These are phyloP conservation scores for Emmonsia crescens DNA, from an alignment of 2,329 filamentous ascomycete genomes.

Conservation along the genomic window DNA sequence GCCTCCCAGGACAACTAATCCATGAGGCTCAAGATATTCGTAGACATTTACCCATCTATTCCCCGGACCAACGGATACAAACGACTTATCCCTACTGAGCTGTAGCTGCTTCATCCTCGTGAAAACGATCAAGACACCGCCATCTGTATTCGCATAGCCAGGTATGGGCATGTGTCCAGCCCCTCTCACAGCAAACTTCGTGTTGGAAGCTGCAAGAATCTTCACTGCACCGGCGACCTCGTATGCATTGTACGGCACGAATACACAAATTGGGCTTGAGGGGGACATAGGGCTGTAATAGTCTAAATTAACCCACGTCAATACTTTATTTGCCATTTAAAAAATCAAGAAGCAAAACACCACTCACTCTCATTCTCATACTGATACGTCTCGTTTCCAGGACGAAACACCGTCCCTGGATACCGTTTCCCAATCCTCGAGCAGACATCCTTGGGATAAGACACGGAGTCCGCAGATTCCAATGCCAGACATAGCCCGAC, in stretches of 20 bases:
- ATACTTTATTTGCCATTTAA: neutral
- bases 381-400: neutral
- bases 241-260: conserved; percentile 18
- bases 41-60: conserved; percentile 27
- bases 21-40: conserved; percentile 20
- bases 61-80: conserved; percentile 23
- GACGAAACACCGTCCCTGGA: neutral
- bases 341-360: neutral
- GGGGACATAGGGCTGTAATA: neutral
- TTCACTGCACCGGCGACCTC: conserved; percentile 19
- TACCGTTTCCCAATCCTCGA: neutral
- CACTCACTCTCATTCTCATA: neutral
- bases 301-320: neutral
- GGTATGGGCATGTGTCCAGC: conserved; percentile 3
- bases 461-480: neutral
- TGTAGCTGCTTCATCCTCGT: conserved; percentile 14
- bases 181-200: conserved; percentile 17
- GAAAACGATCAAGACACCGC: conserved; percentile 23
- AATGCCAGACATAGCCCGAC: neutral
- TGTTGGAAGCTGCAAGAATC: conserved; percentile 18
- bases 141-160: neutral
- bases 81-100: conserved; percentile 19
- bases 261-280: conserved; percentile 20
- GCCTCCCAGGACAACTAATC: conserved; percentile 23
- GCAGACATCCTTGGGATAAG: neutral